Conservation (phyloP, 305 asterid genomes). For the Nicotiana rustica region DNA sequence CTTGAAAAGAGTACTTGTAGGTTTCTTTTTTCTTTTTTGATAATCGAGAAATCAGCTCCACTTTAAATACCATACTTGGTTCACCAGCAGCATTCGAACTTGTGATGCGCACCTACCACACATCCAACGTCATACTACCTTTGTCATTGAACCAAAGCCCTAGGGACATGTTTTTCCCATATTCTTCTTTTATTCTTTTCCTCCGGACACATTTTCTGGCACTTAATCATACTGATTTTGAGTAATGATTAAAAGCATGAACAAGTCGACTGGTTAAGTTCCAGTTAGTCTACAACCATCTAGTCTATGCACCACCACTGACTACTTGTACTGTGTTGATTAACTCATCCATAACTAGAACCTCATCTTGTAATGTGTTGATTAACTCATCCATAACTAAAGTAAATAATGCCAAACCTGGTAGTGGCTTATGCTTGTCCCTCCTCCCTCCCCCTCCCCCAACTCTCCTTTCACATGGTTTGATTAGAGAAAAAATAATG, state of each 20-base stretch:
- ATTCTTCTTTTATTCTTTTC: background rate
- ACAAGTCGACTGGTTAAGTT: background rate
- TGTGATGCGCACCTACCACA: background rate
- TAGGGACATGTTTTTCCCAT: background rate
- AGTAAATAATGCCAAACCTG: background rate
- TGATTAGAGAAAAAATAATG: background rate
- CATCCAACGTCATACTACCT: background rate
- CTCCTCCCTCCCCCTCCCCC: background rate
- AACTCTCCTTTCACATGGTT: background rate
- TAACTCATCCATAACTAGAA: too few species aligned
- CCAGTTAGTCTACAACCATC: constrained; percentile 20
- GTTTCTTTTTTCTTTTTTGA: background rate
- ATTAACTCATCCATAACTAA: constrained; percentile 24
- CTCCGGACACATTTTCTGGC: background rate
- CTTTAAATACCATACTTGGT: background rate
- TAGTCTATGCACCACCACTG: constrained; percentile 13
- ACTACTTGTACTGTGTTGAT: background rate
- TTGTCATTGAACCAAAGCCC: background rate
- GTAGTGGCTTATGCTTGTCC: background rate
- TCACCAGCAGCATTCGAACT: background rate
- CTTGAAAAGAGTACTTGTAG: background rate
- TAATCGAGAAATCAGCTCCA: background rate
- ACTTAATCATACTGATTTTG: background rate
- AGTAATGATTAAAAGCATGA: background rate
- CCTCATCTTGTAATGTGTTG: background rate